Base-by-base conservation (phyloP, 768 basidiomycete genomes). In the Kwoniella sp. region DNA sequence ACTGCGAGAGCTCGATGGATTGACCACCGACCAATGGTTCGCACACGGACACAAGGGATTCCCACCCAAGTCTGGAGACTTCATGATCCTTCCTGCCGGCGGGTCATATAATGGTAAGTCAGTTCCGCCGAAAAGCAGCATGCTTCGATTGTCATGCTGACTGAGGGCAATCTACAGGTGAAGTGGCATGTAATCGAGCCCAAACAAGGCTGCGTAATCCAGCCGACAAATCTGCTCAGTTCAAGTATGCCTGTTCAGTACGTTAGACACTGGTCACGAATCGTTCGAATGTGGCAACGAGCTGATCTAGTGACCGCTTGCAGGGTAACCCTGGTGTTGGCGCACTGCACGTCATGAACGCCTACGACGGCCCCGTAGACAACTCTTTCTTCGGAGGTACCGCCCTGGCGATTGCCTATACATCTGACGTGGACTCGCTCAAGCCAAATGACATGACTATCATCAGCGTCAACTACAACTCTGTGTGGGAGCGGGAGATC, bases 401-500 rank as follows among this genome's bases (percentile, higher is more conserved):
- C 24, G 85, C 84, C 0, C 80, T 92, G 30, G 88, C 85, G 0
- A 90, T 92, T 67, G 85, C 88, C n/a, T 90, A 92, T 81, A 87
- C 88, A 76, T 84, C 79, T 67, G 82, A 90, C 68, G 85, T 83
- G 0, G 79, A 75, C 0, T 68, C 83, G 0, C 84, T 91, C 7
- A 77, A 86, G 70, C 88, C 88, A 0, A 84, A 83, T 48, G 88
- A 90, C 79, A 87, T 90, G 70, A 84, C 86, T 0, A 81, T 90
- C 12, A 90, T 90, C 77, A 88, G 86, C 60, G 84, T 89, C 13
- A 90, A 90, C 72, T 87, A 88, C 52, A 87, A 86, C 0, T 90
- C 88, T 66, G 88, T 89, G 0, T 90, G 87, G 87, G 84, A 81
- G 24, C 82, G 88, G 21, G 85, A 86, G 74, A 90, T 87, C 6